Evolutionary conservation across 2,329 filamentous ascomycete genomes (phyloP).

Genomic region (Hysterium pulicare): DNA sequence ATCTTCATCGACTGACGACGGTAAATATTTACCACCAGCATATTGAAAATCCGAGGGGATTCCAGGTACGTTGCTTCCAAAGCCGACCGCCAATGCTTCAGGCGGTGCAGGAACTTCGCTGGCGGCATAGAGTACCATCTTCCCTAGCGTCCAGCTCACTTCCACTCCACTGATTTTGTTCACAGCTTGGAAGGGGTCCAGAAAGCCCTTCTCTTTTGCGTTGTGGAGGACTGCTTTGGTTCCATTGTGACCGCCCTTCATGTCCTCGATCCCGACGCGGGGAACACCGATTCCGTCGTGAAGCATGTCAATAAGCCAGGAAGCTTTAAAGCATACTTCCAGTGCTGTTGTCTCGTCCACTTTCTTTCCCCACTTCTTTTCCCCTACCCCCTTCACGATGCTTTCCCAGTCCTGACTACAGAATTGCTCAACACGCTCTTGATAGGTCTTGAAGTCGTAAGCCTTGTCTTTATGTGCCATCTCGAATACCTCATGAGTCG

Average conservation of each 20-base stretch:
- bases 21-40: conserved; percentile 58
- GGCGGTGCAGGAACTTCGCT: conserved; percentile 72
- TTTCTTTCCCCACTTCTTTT: conserved; percentile 71
- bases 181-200: conserved; percentile 86
- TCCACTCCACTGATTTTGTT: conserved; percentile 89
- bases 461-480: conserved; percentile 71
- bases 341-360: conserved; percentile 70
- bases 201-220: conserved; percentile 69
- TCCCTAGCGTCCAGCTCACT: conserved; percentile 95
- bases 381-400: conserved; percentile 65
- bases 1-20: conserved; percentile 43
- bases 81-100: conserved; percentile 74
- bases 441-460: conserved; percentile 89
- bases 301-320: conserved; percentile 94
- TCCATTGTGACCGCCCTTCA: conserved; percentile 58
- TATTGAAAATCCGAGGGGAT: conserved; percentile 78
- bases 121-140: conserved; percentile 92
- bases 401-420: conserved; percentile 78
- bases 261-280: conserved; percentile 71
- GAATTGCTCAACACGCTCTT: conserved; percentile 77
- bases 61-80: conserved; percentile 75
- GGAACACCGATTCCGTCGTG: conserved; percentile 96
- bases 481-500: conserved; percentile 89
- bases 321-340: conserved; percentile 95
- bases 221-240: conserved; percentile 67